Conservation (phyloP, 306 rosid genomes). For the Argentina anserina region DNA sequence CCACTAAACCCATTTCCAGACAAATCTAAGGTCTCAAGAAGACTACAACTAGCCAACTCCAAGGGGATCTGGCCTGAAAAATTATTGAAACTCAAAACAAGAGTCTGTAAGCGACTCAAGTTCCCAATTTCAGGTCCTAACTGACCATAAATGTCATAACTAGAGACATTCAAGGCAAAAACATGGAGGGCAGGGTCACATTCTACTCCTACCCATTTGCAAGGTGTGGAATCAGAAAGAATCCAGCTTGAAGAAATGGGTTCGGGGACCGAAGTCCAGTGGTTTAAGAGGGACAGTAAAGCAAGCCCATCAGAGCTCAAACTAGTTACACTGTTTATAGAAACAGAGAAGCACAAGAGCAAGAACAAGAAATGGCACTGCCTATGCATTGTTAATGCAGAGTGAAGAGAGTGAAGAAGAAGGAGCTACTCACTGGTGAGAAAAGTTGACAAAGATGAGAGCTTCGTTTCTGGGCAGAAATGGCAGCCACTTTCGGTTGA, state of each 20-base stretch:
- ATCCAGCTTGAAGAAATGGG: slow-evolving; percentile 52
- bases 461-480: neutral
- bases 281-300: slow-evolving; percentile 42
- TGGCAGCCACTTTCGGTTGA: neutral
- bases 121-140: slow-evolving; percentile 51
- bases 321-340: slow-evolving; percentile 22
- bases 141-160: slow-evolving; percentile 41
- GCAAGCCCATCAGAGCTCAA: slow-evolving; percentile 61
- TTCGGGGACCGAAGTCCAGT: slow-evolving; percentile 46
- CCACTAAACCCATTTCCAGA: slow-evolving; percentile 39
- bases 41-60: slow-evolving; percentile 40
- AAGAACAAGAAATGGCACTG: slow-evolving; percentile 27
- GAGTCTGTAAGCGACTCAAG: slow-evolving; percentile 36
- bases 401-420: neutral
- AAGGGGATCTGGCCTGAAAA: slow-evolving; percentile 47
- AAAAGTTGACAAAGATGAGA: neutral
- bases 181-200: slow-evolving; percentile 49
- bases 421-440: slow-evolving; percentile 13
- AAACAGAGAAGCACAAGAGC: slow-evolving; percentile 31
- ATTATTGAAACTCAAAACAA: slow-evolving; percentile 33
- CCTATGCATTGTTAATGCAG: neutral
- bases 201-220: slow-evolving; percentile 66
- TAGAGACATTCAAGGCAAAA: slow-evolving; percentile 47
- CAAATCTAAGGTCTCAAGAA: slow-evolving; percentile 42
- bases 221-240: slow-evolving; percentile 57